A percentile compares a stretch with the other conserved stretches of the same genome.
These are phyloP conservation scores for Lodderomyces theae DNA, from an alignment of 1,139 yeast species.

Conservation along the genomic window DNA sequence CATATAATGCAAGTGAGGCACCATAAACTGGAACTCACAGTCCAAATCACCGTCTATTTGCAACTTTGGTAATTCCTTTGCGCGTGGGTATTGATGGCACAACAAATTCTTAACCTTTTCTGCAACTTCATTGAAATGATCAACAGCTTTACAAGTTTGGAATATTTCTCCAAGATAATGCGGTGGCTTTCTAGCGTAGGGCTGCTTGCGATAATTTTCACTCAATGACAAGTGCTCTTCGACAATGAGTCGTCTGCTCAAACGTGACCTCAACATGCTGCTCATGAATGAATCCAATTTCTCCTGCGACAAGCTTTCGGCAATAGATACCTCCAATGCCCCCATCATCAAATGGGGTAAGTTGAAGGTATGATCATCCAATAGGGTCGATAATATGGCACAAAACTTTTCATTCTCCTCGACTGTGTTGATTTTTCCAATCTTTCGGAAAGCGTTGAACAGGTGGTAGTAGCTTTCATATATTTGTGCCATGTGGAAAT, in stretches of 20 bases:
- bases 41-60: slow-evolving; percentile 65
- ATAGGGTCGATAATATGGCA: slow-evolving; percentile 53
- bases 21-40: slow-evolving; percentile 75
- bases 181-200: slow-evolving; percentile 51
- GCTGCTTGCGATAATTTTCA: slow-evolving; percentile 50
- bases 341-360: slow-evolving; percentile 92
- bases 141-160: slow-evolving; percentile 72
- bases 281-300: slow-evolving; percentile 73
- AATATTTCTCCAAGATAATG: slow-evolving; percentile 86
- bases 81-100: slow-evolving; percentile 52
- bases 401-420: slow-evolving; percentile 78
- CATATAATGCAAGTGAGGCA: slow-evolving; percentile 80
- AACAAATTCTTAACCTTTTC: slow-evolving; percentile 44
- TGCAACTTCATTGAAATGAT: slow-evolving; percentile 55
- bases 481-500: slow-evolving; percentile 80
- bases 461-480: slow-evolving; percentile 87
- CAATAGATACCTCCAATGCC: slow-evolving; percentile 74
- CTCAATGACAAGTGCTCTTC: slow-evolving; percentile 86
- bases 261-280: slow-evolving; percentile 75
- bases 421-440: slow-evolving; percentile 61
- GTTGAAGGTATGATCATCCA: slow-evolving; percentile 76
- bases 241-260: slow-evolving; percentile 83
- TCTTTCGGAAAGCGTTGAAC: slow-evolving; percentile 77
- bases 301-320: slow-evolving; percentile 58
- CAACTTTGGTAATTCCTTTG: slow-evolving; percentile 67